Base-by-base conservation (phyloP, 495 filamentous ascomycete genomes). In the Podospora didyma region DNA sequence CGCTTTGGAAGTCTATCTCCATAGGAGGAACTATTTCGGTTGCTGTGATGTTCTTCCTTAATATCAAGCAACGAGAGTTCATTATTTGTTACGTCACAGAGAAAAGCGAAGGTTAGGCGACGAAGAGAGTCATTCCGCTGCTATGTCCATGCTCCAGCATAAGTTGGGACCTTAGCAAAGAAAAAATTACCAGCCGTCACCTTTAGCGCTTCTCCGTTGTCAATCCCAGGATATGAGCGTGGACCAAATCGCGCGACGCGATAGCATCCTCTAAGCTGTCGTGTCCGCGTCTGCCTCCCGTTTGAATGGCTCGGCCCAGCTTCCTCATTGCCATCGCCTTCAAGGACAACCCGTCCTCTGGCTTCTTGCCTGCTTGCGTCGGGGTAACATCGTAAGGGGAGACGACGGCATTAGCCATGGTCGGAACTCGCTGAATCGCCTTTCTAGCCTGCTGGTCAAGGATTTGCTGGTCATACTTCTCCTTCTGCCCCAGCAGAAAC, bases 211-310 rank as follows among this genome's bases (percentile, higher is more conserved):
- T 31, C 26, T 9, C 26, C 26, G 26, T 9, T 9, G 9, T 31
- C 26, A 31, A 31, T 4, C 4, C 37, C 37, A 14, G 3, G 11
- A 58, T 50, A 2, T 53, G 34, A 21, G 24, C 17, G 3, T 69
- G 49, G 1, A 68, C 46, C 12, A 80, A 46, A n/a, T 77, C 74
- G 16, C 74, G 66, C 1, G 68, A 52, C 0, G 75, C 75, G 0
- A 75, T 47, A 0, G 75, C 67, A 41, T 75, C 74, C 51, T 81
- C 73, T 0, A 79, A n/a, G 45, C 68, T 74, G 57, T 75, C 71
- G 39, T 76, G 69, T 0, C 61, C 59, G 4, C 9, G 26, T 17
- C 58, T 57, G 4, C 51, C 58, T 31, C 9, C 9, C 0, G 48
- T 31, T 41, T 78, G 71, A 14, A 79, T 73, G 0, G 61, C 52